phyloP scores from a whole-genome alignment of 2,329 filamentous ascomycete species.

The Lecanoromycetidae sp. region DNA sequence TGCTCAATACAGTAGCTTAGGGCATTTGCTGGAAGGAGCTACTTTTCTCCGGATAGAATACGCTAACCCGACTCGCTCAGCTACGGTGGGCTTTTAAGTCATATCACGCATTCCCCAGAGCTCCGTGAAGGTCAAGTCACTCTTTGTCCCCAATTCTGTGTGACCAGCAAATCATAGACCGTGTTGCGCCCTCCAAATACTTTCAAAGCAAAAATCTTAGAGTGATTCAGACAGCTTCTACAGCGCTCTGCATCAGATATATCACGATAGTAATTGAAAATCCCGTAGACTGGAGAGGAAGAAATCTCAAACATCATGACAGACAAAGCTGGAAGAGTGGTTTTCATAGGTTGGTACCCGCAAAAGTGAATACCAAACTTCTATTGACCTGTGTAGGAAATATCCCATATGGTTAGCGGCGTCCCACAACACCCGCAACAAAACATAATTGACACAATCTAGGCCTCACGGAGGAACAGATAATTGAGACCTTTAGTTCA shows the following conservation, averaged over 20 bases:
- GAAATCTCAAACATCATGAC: constrained; percentile 19
- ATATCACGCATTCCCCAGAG: too few relatives aligned
- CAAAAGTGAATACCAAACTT: neutral
- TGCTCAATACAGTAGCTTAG: neutral
- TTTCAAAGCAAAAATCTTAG: too few relatives aligned
- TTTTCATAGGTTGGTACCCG: constrained; percentile 67
- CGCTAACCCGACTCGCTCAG: too few relatives aligned
- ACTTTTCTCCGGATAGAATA: too few relatives aligned
- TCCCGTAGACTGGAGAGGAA: neutral
- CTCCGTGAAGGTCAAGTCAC: too few relatives aligned
- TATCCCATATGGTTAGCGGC: constrained; percentile 14
- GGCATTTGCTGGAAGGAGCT: too few relatives aligned
- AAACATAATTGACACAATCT: constrained; percentile 8
- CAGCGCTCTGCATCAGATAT: too few relatives aligned
- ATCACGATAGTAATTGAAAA: too few relatives aligned
- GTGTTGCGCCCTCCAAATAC: too few relatives aligned
- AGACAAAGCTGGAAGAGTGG: constrained; percentile 64
- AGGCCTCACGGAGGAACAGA: constrained; percentile 94
- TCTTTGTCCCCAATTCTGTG: neutral
- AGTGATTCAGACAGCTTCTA: too few relatives aligned
- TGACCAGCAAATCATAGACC: too few relatives aligned
- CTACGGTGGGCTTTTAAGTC: too few relatives aligned
- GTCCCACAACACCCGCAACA: neutral
- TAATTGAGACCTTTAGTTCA: constrained; percentile 82
- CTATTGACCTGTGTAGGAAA: constrained; percentile 6